Evolutionary conservation across 306 rosid species (phyloP).

Genomic region (Carpinus fangiana): DNA sequence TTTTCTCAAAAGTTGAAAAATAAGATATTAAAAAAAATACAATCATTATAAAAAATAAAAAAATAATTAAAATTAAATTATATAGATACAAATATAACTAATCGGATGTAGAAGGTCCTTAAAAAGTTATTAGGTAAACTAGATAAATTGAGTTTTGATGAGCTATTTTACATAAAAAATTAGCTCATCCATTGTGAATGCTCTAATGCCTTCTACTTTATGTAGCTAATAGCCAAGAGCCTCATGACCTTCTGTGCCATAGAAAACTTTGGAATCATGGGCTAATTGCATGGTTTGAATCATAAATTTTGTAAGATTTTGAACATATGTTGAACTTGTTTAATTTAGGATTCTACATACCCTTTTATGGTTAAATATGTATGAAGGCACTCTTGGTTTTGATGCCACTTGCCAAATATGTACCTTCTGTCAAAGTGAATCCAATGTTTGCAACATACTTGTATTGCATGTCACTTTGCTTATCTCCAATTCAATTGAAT

Average conservation of each 20-base stretch:
- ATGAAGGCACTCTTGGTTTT: background rate
- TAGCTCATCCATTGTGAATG: too few relatives aligned
- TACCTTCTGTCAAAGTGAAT: background rate
- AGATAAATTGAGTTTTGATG: too few relatives aligned
- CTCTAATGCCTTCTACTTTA: background rate
- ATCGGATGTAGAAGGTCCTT: too few relatives aligned
- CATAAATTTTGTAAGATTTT: background rate
- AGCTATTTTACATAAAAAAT: too few relatives aligned
- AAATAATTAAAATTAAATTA: too few relatives aligned
- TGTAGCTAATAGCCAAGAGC: constrained; percentile 1
- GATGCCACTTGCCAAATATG: background rate
- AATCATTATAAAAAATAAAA: too few relatives aligned
- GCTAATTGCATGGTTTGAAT: background rate
- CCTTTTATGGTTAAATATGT: background rate
- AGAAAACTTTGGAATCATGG: background rate
- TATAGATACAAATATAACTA: too few relatives aligned
- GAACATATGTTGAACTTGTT: background rate
- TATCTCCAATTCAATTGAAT: background rate
- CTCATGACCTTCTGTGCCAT: background rate
- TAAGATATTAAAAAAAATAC: too few relatives aligned
- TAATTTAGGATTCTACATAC: background rate
- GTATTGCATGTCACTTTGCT: constrained; percentile 1
- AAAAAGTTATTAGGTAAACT: too few relatives aligned
- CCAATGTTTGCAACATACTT: background rate
- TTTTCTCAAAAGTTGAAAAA: too few relatives aligned